A percentile compares a stretch with the other conserved stretches of the same genome.
These are phyloP conservation scores for Aspergillus spinulosporus DNA, from an alignment of 2,329 filamentous ascomycete genomes.

Conservation along the genomic window DNA sequence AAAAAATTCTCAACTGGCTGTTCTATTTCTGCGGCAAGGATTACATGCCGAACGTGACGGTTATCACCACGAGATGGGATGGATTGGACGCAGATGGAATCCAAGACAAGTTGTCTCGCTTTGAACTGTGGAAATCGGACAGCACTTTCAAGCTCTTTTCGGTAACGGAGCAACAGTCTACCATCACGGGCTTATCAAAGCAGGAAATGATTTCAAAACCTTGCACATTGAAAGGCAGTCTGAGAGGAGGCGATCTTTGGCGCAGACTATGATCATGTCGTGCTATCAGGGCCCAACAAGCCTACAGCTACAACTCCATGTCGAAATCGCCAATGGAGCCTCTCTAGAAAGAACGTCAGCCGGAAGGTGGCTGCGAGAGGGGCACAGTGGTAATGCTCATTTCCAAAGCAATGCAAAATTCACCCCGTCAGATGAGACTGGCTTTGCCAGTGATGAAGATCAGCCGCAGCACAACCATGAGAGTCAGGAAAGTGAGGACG, in stretches of 20 bases:
- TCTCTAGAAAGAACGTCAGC: background rate
- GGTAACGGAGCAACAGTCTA: background rate
- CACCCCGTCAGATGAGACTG: background rate
- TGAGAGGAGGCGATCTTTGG: background rate
- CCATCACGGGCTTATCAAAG: background rate
- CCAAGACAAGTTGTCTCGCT: background rate
- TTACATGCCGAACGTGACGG: background rate
- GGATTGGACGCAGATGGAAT: background rate
- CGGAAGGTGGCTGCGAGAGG: background rate
- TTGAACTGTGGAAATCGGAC: background rate
- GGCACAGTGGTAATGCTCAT: background rate
- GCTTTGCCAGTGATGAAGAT: background rate
- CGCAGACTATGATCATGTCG: background rate
- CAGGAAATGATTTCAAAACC: background rate
- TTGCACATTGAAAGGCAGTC: background rate
- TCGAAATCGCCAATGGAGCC: background rate
- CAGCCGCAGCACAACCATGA: too few species aligned
- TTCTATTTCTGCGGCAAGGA: background rate
- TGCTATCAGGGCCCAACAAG: background rate
- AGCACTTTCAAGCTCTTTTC: background rate
- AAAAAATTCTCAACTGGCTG: background rate
- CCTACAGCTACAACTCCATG: background rate
- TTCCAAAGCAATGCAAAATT: background rate
- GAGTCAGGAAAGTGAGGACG: background rate
- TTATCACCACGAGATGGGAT: background rate